phyloP scores from a whole-genome alignment of 1,139 yeast species.

The Taiozyma onychis region DNA sequence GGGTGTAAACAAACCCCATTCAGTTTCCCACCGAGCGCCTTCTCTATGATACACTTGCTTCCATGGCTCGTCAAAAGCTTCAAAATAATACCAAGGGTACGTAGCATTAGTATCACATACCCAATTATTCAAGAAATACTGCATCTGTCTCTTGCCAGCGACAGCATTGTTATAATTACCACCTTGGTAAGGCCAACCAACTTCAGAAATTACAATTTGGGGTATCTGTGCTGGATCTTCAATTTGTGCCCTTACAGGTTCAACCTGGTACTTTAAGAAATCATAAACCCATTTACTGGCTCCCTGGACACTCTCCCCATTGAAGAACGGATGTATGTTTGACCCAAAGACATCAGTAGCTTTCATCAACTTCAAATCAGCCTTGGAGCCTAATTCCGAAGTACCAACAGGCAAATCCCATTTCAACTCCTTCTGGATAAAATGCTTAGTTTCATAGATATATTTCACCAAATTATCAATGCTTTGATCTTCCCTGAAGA shows the following conservation, averaged over 20 bases:
- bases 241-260: conserved; percentile 20
- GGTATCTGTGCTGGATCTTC: neutral
- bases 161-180: conserved; percentile 41
- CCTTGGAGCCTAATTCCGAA: conserved; percentile 43
- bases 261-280: conserved; percentile 40
- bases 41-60: conserved; percentile 45
- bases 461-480: conserved; percentile 34
- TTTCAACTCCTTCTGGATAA: conserved; percentile 36
- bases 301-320: conserved; percentile 45
- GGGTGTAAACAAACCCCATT: conserved; percentile 60
- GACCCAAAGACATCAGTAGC: conserved; percentile 55
- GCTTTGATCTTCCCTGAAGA: conserved; percentile 47
- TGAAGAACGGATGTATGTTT: conserved; percentile 65
- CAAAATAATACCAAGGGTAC: conserved; percentile 58
- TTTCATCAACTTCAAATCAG: conserved; percentile 28
- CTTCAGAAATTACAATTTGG: conserved; percentile 46
- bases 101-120: conserved; percentile 38
- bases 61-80: conserved; percentile 76
- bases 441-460: conserved; percentile 38
- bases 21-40: conserved; percentile 55
- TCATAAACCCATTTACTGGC: conserved; percentile 53
- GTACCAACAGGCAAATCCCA: conserved; percentile 43
- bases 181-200: conserved; percentile 71
- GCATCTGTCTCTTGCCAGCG: conserved; percentile 42
- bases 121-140: conserved; percentile 46